Evolutionary conservation across 1,139 yeast species (phyloP).

Genomic region (Sugiyamaella grinbergsii): DNA sequence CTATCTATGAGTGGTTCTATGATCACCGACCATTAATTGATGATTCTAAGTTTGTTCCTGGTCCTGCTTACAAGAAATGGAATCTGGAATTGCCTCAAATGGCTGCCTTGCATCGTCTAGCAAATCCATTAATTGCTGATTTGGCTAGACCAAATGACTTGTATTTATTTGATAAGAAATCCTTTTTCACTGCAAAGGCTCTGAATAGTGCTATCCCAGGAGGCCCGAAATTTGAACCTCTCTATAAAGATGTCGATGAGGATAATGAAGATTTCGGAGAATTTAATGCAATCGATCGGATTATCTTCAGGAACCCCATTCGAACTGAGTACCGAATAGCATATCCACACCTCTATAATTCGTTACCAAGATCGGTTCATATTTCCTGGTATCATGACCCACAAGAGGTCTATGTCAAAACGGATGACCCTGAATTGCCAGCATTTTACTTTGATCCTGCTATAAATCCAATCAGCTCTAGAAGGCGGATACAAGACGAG

Average conservation of each 20-base stretch:
- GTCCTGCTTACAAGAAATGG: constrained; percentile 80
- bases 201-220: constrained; percentile 86
- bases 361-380: constrained; percentile 67
- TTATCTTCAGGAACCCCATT: constrained; percentile 74
- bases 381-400: constrained; percentile 67
- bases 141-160: constrained; percentile 57
- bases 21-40: constrained; percentile 76
- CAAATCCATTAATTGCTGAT: constrained; percentile 70
- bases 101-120: constrained; percentile 64
- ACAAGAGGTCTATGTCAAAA: constrained; percentile 50
- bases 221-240: constrained; percentile 94
- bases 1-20: constrained; percentile 74
- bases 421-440: constrained; percentile 55
- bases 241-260: constrained; percentile 67
- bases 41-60: constrained; percentile 58
- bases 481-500: constrained; percentile 38
- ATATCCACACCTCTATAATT: constrained; percentile 81
- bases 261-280: constrained; percentile 81
- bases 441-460: constrained; percentile 58
- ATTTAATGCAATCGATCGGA: constrained; percentile 83
- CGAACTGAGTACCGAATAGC: constrained; percentile 86
- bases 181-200: constrained; percentile 89
- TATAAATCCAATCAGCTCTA: constrained; percentile 59
- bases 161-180: constrained; percentile 71
- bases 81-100: constrained; percentile 59